A percentile compares a stretch with the other conserved stretches of the same genome.
Evolutionary conservation across 2,329 filamentous ascomycete species (phyloP).

Genomic region (Dryadomyces sulphureus): DNA sequence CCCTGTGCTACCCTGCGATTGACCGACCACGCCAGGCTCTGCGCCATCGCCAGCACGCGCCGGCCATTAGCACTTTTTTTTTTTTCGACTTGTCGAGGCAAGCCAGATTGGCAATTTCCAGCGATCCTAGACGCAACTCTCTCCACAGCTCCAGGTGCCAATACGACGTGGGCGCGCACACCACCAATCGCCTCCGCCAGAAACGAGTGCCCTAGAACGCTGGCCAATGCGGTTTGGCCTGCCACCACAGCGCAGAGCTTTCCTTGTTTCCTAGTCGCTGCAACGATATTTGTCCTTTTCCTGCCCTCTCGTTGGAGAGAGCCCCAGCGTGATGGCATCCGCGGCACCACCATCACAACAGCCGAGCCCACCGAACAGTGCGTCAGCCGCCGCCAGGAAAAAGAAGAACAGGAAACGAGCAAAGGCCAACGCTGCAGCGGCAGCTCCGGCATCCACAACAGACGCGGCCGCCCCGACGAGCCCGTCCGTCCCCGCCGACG

Average conservation of each 20-base stretch:
- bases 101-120: not conserved
- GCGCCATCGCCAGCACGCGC: not conserved
- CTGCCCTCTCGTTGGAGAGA: not conserved
- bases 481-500: conserved; percentile 2
- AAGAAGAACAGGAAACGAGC: conserved; percentile 43
- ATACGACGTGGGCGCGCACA: not conserved
- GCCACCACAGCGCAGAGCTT: not conserved
- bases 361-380: conserved; percentile 6
- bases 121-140: not conserved
- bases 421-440: conserved; percentile 25
- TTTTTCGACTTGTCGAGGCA: not conserved
- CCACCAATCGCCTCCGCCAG: not conserved
- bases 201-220: not conserved
- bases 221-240: conserved; percentile 1
- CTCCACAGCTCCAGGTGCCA: not conserved
- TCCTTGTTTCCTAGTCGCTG: not conserved
- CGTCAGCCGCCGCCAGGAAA: conserved; percentile 38
- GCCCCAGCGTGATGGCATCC: conserved; percentile 7
- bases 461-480: not conserved
- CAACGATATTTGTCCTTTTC: not conserved
- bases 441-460: conserved; percentile 6
- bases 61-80: not conserved
- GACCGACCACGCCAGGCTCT: too few species aligned
- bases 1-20: too few species aligned
- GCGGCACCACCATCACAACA: conserved; percentile 3